Percentiles rank a stretch among this genome's conserved stretches.
Conservation (phyloP, 139 green algal species). For the Chlamydomonas sp. region DNA sequence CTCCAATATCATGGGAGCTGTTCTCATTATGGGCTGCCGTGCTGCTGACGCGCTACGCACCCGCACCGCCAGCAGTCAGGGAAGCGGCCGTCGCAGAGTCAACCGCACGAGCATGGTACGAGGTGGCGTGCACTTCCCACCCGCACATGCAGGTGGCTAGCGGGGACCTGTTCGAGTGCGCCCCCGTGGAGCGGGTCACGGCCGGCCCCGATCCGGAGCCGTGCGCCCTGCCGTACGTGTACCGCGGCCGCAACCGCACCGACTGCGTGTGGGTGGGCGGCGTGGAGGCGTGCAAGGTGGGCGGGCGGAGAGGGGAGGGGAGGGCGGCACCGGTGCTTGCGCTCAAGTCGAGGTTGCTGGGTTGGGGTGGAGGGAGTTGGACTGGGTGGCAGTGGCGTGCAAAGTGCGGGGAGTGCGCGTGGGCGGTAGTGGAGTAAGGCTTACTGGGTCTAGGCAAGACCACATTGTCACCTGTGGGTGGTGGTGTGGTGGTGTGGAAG, state of each 20-base stretch:
- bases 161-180: conserved; percentile 38
- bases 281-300: conserved; percentile 50
- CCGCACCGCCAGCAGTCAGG: too few species aligned
- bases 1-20: too few species aligned
- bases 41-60: too few species aligned
- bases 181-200: conserved; percentile 3
- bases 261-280: conserved; percentile 47
- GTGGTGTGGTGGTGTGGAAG: too few species aligned
- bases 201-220: neutral
- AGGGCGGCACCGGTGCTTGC: neutral
- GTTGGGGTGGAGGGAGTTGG: neutral
- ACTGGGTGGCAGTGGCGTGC: neutral
- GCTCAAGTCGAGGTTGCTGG: neutral
- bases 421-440: too few species aligned
- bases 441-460: too few species aligned
- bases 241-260: conserved; percentile 24
- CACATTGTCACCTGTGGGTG: too few species aligned
- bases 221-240: conserved; percentile 40
- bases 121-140: neutral
- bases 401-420: too few species aligned
- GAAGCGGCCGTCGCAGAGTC: too few species aligned
- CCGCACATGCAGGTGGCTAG: conserved; percentile 5
- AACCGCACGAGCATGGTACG: too few species aligned
- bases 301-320: neutral
- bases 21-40: too few species aligned